phyloP scores from a whole-genome alignment of 2,329 filamentous ascomycete genomes.

The Myotisia sp. region DNA sequence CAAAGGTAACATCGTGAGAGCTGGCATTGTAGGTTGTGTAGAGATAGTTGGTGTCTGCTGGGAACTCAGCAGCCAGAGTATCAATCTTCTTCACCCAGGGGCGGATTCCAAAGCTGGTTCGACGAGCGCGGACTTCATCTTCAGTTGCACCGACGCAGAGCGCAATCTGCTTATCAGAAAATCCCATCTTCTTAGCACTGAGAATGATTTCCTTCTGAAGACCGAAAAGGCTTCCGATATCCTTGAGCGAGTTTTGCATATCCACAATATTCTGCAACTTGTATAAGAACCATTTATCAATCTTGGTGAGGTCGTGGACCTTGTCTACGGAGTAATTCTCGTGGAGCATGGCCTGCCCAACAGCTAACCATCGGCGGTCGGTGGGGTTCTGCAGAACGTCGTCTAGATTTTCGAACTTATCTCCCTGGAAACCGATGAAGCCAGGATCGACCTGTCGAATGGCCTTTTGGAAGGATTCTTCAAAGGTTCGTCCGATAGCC shows the following conservation, averaged over 20 bases:
- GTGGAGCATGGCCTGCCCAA: slow-evolving; percentile 95
- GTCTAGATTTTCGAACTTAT: slow-evolving; percentile 86
- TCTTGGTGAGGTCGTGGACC: slow-evolving; percentile 89
- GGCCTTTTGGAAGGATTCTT: slow-evolving; percentile 98
- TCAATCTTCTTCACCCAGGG: slow-evolving; percentile 99
- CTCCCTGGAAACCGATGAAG: slow-evolving; percentile 86
- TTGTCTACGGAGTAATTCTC: slow-evolving; percentile 87
- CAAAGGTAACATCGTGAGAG: slow-evolving; percentile 82
- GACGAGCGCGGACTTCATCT: slow-evolving; percentile 72
- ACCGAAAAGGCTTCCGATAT: slow-evolving; percentile 65
- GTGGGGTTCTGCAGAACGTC: slow-evolving; percentile 82
- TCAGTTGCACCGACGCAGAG: slow-evolving; percentile 72
- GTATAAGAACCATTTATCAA: slow-evolving; percentile 98
- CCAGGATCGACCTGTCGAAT: slow-evolving; percentile 91
- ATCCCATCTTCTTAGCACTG: slow-evolving; percentile 93
- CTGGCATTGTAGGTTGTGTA: slow-evolving; percentile 97
- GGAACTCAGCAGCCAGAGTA: slow-evolving; percentile 91
- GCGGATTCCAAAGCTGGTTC: slow-evolving; percentile 73
- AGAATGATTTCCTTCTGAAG: slow-evolving; percentile 78
- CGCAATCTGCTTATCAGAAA: slow-evolving; percentile 93
- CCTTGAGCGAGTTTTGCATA: slow-evolving; percentile 71
- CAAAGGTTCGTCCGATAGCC: slow-evolving; percentile 96
- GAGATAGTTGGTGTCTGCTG: slow-evolving; percentile 84
- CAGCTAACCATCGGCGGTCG: slow-evolving; percentile 90
- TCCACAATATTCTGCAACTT: slow-evolving; percentile 97